These are phyloP conservation scores for Dactylis glomerata DNA, from an alignment of 176 grass and related monocot genomes.

Conservation along the genomic window DNA sequence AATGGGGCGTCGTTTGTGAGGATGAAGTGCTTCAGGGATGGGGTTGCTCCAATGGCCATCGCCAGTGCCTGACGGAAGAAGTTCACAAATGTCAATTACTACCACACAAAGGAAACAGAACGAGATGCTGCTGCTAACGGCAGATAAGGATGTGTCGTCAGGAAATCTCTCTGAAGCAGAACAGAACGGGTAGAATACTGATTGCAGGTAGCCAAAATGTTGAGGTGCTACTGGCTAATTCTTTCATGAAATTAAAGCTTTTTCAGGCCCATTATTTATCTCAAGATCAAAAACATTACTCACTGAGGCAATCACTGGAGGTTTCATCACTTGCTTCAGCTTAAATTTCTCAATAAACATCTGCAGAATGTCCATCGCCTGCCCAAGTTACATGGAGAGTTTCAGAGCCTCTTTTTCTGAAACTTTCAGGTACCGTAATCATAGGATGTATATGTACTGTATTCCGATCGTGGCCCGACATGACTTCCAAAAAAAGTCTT, in stretches of 20 bases:
- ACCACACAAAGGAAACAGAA: neutral
- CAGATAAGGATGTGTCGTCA: neutral
- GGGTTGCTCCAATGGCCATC: neutral
- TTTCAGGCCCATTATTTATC: neutral
- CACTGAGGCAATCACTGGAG: constrained; percentile 53
- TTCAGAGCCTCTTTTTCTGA: neutral
- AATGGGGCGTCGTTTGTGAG: neutral
- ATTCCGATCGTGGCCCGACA: neutral
- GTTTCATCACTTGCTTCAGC: constrained; percentile 47
- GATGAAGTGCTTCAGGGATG: constrained; percentile 3
- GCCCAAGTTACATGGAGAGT: neutral
- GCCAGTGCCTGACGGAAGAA: neutral
- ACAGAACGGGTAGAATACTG: neutral
- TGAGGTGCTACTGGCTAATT: neutral
- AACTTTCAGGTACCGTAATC: neutral
- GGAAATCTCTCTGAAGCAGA: neutral
- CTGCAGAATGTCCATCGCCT: constrained; percentile 30
- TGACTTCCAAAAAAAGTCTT: neutral
- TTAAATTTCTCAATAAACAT: constrained; percentile 34
- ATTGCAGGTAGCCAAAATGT: neutral
- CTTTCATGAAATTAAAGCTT: neutral
- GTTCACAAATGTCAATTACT: neutral
- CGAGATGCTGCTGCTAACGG: neutral
- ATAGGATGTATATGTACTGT: neutral
- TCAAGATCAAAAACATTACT: neutral